A percentile compares a stretch with the other conserved stretches of the same genome.
Conservation (phyloP, 2,329 filamentous ascomycete genomes). For the Claviceps sp. region DNA sequence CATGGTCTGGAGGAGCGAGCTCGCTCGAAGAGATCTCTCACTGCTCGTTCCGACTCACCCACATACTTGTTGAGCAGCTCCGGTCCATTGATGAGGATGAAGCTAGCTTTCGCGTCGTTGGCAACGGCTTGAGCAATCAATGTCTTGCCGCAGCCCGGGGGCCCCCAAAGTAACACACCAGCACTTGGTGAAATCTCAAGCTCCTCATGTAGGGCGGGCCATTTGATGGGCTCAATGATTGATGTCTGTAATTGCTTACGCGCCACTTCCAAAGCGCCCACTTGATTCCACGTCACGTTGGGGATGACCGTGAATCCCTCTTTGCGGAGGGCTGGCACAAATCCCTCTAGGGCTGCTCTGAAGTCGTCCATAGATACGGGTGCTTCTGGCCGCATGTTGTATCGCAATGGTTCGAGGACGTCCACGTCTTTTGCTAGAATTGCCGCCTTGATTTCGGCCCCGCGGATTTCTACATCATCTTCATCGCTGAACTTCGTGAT, state of each 20-base stretch:
- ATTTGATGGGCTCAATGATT: conserved; percentile 79
- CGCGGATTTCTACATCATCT: conserved; percentile 12
- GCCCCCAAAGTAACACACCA: conserved; percentile 89
- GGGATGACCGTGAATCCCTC: conserved; percentile 94
- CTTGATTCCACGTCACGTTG: conserved; percentile 83
- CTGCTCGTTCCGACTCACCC: conserved; percentile 85
- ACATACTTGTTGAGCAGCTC: conserved; percentile 97
- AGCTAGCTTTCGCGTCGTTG: conserved; percentile 90
- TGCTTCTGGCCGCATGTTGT: background rate
- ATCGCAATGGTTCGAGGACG: background rate
- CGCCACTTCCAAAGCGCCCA: conserved; percentile 70
- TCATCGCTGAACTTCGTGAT: conserved; percentile 18
- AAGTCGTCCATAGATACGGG: conserved; percentile 41
- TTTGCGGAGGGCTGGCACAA: conserved; percentile 44
- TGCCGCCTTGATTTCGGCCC: conserved; percentile 3
- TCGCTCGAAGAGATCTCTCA: conserved; percentile 81
- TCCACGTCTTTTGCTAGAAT: background rate
- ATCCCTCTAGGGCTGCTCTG: conserved; percentile 54
- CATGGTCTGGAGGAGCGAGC: conserved; percentile 80
- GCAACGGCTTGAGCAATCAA: conserved; percentile 91
- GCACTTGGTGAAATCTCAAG: conserved; percentile 72
- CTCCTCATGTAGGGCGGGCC: conserved; percentile 61
- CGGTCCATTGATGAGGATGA: conserved; percentile 94
- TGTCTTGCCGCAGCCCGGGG: conserved; percentile 93
- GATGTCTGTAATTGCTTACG: conserved; percentile 71